Percentiles rank a stretch among this genome's conserved stretches.
Evolutionary conservation across 1,284 basidiomycete genomes (phyloP).

Genomic region (Trametes polyzona): DNA sequence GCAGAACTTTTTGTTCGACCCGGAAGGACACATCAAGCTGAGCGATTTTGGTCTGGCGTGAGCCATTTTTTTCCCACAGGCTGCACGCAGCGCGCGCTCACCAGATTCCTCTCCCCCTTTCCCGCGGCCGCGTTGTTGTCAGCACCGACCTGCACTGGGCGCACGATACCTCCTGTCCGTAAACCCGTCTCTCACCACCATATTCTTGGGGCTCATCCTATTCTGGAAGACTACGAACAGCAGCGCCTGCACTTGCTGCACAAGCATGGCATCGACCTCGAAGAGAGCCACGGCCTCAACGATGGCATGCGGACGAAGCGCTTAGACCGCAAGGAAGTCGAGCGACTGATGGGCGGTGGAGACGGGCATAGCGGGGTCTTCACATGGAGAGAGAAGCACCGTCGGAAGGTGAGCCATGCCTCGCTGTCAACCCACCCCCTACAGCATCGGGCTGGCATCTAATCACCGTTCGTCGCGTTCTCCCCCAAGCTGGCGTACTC

Average conservation of each 20-base stretch:
- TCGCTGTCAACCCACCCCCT: slow-evolving; percentile 12
- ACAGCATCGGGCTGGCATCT: slow-evolving; percentile 15
- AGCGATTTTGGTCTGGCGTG: slow-evolving; percentile 96
- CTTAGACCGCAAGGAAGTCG: slow-evolving; percentile 78
- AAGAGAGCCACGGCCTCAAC: slow-evolving; percentile 66
- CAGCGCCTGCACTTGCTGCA: slow-evolving; percentile 87
- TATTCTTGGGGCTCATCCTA: slow-evolving; percentile 15
- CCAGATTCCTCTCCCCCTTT: slow-evolving; percentile 13
- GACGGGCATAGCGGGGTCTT: slow-evolving; percentile 81
- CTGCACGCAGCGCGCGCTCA: slow-evolving; percentile 3
- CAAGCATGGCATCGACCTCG: slow-evolving; percentile 94
- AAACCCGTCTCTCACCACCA: slow-evolving; percentile 24
- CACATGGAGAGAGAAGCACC: slow-evolving; percentile 93
- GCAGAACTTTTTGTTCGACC: slow-evolving; percentile 95
- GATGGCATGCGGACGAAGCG: slow-evolving; percentile 73
- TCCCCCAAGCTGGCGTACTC: slow-evolving; percentile 85
- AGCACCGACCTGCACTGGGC: slow-evolving; percentile 89
- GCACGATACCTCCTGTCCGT: slow-evolving; percentile 86
- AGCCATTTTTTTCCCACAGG: slow-evolving; percentile 40
- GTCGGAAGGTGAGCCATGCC: slow-evolving; percentile 68
- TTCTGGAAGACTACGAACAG: slow-evolving; percentile 84
- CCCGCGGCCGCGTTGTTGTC: slow-evolving; percentile 20
- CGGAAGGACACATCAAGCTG: slow-evolving; percentile 91
- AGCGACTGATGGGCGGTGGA: slow-evolving; percentile 78
- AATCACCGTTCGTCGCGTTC: slow-evolving; percentile 28